A percentile compares a stretch with the other conserved stretches of the same genome.
These are phyloP conservation scores for Mitragyna speciosa DNA, from an alignment of 257 asterid genomes.

Conservation along the genomic window DNA sequence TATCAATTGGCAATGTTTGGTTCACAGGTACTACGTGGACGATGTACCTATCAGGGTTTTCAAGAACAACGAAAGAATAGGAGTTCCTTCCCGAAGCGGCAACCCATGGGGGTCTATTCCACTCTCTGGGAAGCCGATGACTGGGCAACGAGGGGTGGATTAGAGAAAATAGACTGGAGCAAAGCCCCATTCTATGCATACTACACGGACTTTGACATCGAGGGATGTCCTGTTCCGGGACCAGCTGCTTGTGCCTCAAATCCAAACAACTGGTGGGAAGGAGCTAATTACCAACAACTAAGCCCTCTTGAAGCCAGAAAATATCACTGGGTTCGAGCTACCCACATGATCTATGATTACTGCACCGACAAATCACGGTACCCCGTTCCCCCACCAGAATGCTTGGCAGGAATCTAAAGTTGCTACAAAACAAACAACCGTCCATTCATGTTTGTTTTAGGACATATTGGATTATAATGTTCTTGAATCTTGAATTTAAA, in stretches of 20 bases:
- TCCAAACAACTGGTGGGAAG: slow-evolving; percentile 84
- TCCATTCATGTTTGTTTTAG: background rate
- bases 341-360: slow-evolving; percentile 79
- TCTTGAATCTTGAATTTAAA: slow-evolving; percentile 1
- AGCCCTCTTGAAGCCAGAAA: slow-evolving; percentile 50
- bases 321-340: slow-evolving; percentile 74
- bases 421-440: background rate
- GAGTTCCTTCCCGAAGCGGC: slow-evolving; percentile 68
- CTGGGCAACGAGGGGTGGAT: slow-evolving; percentile 91
- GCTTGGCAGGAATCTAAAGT: slow-evolving; percentile 48
- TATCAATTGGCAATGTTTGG: background rate
- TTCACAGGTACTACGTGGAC: slow-evolving; percentile 47
- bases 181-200: slow-evolving; percentile 83
- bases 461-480: background rate
- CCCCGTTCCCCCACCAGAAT: slow-evolving; percentile 69
- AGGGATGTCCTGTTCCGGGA: slow-evolving; percentile 76
- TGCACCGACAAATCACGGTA: slow-evolving; percentile 72
- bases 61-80: slow-evolving; percentile 75
- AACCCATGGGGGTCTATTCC: slow-evolving; percentile 76
- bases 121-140: slow-evolving; percentile 96
- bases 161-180: slow-evolving; percentile 86
- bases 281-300: slow-evolving; percentile 47
- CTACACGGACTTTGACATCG: slow-evolving; percentile 83
- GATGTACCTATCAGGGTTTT: slow-evolving; percentile 70
- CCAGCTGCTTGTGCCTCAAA: slow-evolving; percentile 55